Conservation (phyloP, 176 grass and related monocot genomes). For the Typha latifolia region DNA sequence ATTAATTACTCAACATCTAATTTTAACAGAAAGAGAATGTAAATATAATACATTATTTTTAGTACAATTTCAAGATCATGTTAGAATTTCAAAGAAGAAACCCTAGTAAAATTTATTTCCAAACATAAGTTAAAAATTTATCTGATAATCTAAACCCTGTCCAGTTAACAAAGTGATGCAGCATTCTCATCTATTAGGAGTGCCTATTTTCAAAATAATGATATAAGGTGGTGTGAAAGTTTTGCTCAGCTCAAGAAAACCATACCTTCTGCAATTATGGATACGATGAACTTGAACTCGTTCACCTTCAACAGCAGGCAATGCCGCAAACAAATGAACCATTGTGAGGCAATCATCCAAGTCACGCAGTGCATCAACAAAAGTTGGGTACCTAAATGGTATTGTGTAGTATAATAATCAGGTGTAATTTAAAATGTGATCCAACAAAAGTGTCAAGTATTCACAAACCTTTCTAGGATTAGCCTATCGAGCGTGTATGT, state of each 20-base stretch:
- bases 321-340: constrained; percentile 90
- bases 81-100: too few species aligned
- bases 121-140: too few species aligned
- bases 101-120: too few species aligned
- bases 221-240: not conserved
- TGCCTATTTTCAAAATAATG: constrained; percentile 4
- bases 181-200: not conserved
- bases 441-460: not conserved
- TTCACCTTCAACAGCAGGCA: constrained; percentile 91
- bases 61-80: not conserved
- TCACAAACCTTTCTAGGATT: constrained; percentile 67
- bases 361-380: constrained; percentile 86
- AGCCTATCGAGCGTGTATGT: constrained; percentile 88
- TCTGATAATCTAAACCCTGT: too few species aligned
- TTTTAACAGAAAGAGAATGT: not conserved
- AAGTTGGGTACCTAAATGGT: constrained; percentile 64
- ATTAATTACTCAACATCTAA: not conserved
- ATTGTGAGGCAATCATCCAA: constrained; percentile 98
- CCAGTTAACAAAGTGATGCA: too few species aligned
- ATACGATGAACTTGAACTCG: constrained; percentile 68
- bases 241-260: constrained; percentile 2
- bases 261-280: constrained; percentile 81
- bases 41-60: not conserved
- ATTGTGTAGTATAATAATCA: not conserved
- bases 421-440: not conserved